A percentile compares a stretch with the other conserved stretches of the same genome.
These are phyloP conservation scores for Ceratobasidium papillatum DNA, from an alignment of 1,284 basidiomycete genomes.

Conservation along the genomic window DNA sequence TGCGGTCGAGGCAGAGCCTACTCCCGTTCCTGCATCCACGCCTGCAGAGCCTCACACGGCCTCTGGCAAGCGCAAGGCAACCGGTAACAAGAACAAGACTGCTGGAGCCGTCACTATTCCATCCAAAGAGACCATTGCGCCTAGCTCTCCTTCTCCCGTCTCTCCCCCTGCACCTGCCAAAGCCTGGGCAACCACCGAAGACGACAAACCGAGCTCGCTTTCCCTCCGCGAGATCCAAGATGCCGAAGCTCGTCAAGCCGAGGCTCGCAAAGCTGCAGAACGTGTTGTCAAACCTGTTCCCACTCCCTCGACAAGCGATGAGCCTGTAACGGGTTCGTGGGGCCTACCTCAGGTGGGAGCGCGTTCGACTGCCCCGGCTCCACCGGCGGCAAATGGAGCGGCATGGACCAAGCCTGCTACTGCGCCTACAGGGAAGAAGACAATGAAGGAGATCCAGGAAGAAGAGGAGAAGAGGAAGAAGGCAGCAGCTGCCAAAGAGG, in stretches of 20 bases:
- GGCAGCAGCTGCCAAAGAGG: slow-evolving; percentile 64
- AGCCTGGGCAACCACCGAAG: slow-evolving; percentile 28
- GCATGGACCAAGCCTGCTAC: slow-evolving; percentile 58
- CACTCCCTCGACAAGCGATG: slow-evolving; percentile 52
- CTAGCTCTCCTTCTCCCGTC: slow-evolving; percentile 46
- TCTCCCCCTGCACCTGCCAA: slow-evolving; percentile 47
- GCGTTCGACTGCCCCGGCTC: slow-evolving; percentile 53
- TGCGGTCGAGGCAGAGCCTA: slow-evolving; percentile 48
- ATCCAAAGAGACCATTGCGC: slow-evolving; percentile 42
- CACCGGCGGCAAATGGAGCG: slow-evolving; percentile 29
- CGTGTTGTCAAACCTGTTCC: slow-evolving; percentile 66
- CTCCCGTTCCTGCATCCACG: slow-evolving; percentile 50
- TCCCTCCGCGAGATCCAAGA: slow-evolving; percentile 80
- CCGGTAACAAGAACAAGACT: slow-evolving; percentile 46
- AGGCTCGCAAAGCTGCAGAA: slow-evolving; percentile 70
- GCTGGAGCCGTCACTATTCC: slow-evolving; percentile 40
- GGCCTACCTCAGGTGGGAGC: slow-evolving; percentile 74
- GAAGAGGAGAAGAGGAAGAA: slow-evolving; percentile 91
- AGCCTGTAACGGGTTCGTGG: slow-evolving; percentile 73
- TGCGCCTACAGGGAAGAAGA: slow-evolving; percentile 74
- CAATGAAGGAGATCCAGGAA: slow-evolving; percentile 98
- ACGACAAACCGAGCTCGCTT: slow-evolving; percentile 29
- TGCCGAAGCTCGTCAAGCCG: slow-evolving; percentile 78
- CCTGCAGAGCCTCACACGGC: slow-evolving; percentile 43
- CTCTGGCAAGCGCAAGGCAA: slow-evolving; percentile 42